Evolutionary conservation across 371 early-diverging fungal species (phyloP).

Genomic region (Zychaea mexicana): DNA sequence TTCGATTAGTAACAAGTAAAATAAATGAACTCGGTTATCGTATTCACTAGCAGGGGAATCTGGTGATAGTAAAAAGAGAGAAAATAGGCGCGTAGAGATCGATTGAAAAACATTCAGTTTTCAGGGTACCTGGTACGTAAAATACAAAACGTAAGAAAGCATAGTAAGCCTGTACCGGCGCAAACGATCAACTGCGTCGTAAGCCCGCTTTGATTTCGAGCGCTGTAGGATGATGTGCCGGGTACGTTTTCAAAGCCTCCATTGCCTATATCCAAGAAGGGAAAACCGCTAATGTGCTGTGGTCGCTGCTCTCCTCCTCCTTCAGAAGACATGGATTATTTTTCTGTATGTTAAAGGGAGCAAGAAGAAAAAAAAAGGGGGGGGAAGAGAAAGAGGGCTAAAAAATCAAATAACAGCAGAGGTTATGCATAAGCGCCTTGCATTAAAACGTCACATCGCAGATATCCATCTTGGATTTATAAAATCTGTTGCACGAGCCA

Average conservation of each 20-base stretch:
- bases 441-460: not conserved
- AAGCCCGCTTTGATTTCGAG: constrained; percentile 30
- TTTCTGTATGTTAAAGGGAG: not conserved
- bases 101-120: constrained; percentile 5
- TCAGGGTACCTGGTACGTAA: constrained; percentile 58
- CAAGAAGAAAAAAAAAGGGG: not conserved
- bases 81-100: not conserved
- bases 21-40: too few relatives aligned
- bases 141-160: constrained; percentile 55
- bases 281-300: not conserved
- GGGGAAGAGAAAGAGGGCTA: not conserved
- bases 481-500: not conserved
- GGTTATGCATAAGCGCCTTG: not conserved
- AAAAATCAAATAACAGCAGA: not conserved
- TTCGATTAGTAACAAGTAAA: too few relatives aligned
- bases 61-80: not conserved
- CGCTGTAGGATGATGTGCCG: constrained; percentile 14
- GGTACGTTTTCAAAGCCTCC: constrained; percentile 7
- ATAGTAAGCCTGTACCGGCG: constrained; percentile 35
- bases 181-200: constrained; percentile 50
- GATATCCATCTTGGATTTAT: not conserved
- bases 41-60: too few relatives aligned
- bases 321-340: not conserved
- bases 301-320: not conserved
- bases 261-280: constrained; percentile 7